Evolutionary conservation across 192 early-diverging fungal species (phyloP), one percentile per base, ranked within the genome.

Genomic region (Oehlia diaphana): DNA sequence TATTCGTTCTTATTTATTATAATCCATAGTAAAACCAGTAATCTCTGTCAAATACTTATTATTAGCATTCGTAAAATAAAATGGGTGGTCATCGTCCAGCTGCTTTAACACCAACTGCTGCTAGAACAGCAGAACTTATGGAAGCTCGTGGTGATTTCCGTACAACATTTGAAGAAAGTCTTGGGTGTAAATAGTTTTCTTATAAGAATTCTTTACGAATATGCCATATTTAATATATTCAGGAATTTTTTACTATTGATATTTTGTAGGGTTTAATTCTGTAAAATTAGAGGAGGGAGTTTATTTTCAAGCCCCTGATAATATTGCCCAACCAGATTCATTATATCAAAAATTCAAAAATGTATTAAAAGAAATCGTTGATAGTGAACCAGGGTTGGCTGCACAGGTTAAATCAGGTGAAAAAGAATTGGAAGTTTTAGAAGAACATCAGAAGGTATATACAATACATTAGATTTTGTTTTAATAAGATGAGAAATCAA

Each of bases 231-330:
- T 28, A 66, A n/a, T 44, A 5, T 16, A 42, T 42, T 42, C 6
- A 42, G 39, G 42, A 9, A 12, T 35, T n/a, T 21, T 26, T n/a
- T 77, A 31, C 31, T 44, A 28, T 12, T 66, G 0, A 16, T 50
- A 28, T 39, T 16, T 37, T 16, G 9, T 28, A 78, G 77, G 66
- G 77, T 69, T 37, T 35, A 78, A 70, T 70, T 53, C 77, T 8
- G 77, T 70, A 53, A 78, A 69, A 61, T 58, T 78, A 62, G 77
- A 78, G 44, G 67, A 78, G 26, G 77, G 77, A n/a, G 77, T 78
- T 39, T 78, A 78, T 33, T 78, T 78, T 62, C 67, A 70, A 42
- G 63, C 63, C 23, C 77, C 77, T 16, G 77, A 78, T 70, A 62
- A 70, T 61, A 78, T 78, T 47, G 16, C 42, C 2, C 23, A 16